phyloP scores from a whole-genome alignment of 768 basidiomycete species.

The Fomitopsis pulvina region DNA sequence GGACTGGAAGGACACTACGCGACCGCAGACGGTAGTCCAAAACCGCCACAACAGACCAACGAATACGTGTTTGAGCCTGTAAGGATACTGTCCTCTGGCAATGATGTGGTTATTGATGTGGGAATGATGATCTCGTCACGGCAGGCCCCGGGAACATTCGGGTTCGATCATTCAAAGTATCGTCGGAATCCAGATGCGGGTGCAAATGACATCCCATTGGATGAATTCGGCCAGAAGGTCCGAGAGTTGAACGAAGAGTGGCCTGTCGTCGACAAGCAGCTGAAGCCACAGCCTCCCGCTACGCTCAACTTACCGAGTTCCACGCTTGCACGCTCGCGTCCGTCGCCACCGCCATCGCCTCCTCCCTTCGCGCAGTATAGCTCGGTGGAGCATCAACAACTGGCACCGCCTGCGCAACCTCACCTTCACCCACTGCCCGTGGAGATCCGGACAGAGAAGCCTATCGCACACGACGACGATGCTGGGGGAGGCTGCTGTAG shows the following conservation, averaged over 20 bases:
- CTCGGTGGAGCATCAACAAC: slow-evolving; percentile 3
- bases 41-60: slow-evolving; percentile 44
- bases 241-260: slow-evolving; percentile 15
- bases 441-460: slow-evolving; percentile 7
- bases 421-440: slow-evolving; percentile 1
- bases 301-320: not conserved
- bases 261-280: slow-evolving; percentile 10
- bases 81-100: slow-evolving; percentile 16
- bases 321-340: slow-evolving; percentile 16
- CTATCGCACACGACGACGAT: slow-evolving; percentile 38
- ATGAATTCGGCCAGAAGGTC: slow-evolving; percentile 53
- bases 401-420: slow-evolving; percentile 4
- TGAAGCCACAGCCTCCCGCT: not conserved
- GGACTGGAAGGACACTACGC: slow-evolving; percentile 69
- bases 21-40: slow-evolving; percentile 61
- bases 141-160: slow-evolving; percentile 84
- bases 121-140: not conserved
- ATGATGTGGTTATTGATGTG: not conserved
- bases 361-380: slow-evolving; percentile 60
- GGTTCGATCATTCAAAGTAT: slow-evolving; percentile 68
- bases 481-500: slow-evolving; percentile 64
- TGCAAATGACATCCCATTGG: slow-evolving; percentile 45
- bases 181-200: slow-evolving; percentile 36
- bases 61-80: slow-evolving; percentile 47
- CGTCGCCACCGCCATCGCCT: slow-evolving; percentile 40